A percentile compares a stretch with the other conserved stretches of the same genome.
Conservation (phyloP, 108 stramenopile species). For the Nannochloropsis salina region DNA sequence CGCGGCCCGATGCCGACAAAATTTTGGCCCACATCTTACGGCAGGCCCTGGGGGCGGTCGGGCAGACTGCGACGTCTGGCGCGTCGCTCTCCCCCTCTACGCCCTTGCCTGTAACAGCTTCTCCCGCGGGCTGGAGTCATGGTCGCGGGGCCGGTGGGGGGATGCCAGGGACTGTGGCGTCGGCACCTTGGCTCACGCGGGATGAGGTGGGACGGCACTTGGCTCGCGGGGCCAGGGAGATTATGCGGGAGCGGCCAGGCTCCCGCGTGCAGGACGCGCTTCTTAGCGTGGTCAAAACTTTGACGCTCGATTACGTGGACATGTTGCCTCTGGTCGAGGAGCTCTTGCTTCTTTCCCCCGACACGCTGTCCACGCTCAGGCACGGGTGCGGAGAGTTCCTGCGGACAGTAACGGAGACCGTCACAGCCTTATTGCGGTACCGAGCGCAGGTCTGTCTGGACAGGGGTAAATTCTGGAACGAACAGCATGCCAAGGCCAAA, state of each 20-base stretch:
- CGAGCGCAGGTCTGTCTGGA: neutral
- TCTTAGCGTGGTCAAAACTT: neutral
- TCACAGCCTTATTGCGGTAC: neutral
- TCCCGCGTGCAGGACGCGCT: neutral
- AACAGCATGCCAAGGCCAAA: neutral
- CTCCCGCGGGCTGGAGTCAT: neutral
- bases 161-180: no score
- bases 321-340: neutral
- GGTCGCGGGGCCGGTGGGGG: no score
- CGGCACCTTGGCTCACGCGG: neutral
- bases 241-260: neutral
- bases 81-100: neutral
- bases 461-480: neutral
- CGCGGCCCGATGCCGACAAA: neutral
- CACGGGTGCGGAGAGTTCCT: neutral
- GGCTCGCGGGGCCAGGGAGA: neutral
- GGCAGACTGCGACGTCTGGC: neutral
- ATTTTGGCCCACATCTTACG: neutral
- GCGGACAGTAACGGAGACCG: neutral
- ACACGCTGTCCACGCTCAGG: neutral
- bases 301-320: neutral
- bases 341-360: neutral
- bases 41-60: neutral
- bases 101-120: neutral
- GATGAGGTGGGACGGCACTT: neutral